Evolutionary conservation across 164 flowering plant genomes (phyloP), one percentile per base, ranked within the genome.

Genomic region (Echeveria elegans): DNA sequence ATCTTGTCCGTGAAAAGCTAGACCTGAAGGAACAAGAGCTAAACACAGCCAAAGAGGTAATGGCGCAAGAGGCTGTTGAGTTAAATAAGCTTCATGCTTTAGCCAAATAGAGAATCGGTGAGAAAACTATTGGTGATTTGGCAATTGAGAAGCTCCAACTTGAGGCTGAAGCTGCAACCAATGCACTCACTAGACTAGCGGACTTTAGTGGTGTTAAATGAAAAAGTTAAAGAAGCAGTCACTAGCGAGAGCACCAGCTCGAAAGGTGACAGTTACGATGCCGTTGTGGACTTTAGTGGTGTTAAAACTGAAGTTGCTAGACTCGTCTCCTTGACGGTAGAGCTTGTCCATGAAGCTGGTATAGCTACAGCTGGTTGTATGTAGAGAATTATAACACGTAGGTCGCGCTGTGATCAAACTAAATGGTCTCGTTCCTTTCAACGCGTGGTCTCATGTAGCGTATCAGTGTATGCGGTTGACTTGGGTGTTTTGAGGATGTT

Each of bases 151-250:
- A 82, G 74, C 96, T 90, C 52, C 83, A 87, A 72, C 76, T 93
- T 23, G 94, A 90, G 75, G 86, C 76, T 50, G 92, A 90, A 75
- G 92, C 97, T 69, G 98, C 96, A 38, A 86, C 86, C 1, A 72
- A 66, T 65, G 94, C 96, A 11, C 87, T 93, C 21, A 73, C 73
- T 2, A 83, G 81, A 62, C 82, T 93, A 28, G 78, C 85, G 28
- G 84, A 80, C 18, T 73, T 90, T 82, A 86, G 89, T 63, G 65
- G 74, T n/a, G 24, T 12, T 48, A 4, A 52, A 68, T 47, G 81
- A 82, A 24, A 5, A 53, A 23, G 30, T 14, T 8, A 1, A 23
- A 21, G 30, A 24, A 26, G 12, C 59, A 2, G 59, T 9, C 2
- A 43, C 5, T 43, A 43, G 47, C 18, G 47, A 53, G 4, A 23